Evolutionary conservation across 495 filamentous ascomycete genomes (phyloP), one percentile per base, ranked within the genome.

Genomic region (Daldinia vernicosa): DNA sequence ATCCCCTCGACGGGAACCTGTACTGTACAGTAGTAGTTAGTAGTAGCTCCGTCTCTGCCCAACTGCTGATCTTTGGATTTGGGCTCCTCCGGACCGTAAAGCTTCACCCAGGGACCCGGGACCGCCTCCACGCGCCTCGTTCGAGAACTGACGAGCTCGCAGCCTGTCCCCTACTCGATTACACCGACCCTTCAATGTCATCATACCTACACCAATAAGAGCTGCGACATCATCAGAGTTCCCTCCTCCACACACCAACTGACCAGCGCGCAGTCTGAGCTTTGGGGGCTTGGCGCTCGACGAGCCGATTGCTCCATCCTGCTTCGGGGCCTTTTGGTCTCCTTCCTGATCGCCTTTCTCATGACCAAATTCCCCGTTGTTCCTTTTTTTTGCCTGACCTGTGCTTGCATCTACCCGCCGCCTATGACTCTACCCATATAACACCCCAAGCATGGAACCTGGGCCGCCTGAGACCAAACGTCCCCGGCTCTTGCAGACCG

Each of bases 371-470:
- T 72, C 78, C 76, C 73, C 75, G 72, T 78, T 77, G 71, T 76
- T 76, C 77, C 75, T 78, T 76, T 78, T 75, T 53, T 53, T 80
- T 76, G 77, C 78, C 70, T 77, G 70, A 76, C 75, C 74, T 76
- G 71, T 76, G 71, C 71, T 75, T 69, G 70, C 57, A 47, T 77
- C 68, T 70, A 60, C 63, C 66, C 69, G 63, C 66, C 71, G 65
- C 70, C 65, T 75, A 72, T 74, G 75, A 69, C 74, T 76, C 71
- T 73, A 77, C 74, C 71, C 78, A 80, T 81, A 80, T 79, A 78
- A 74, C 71, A 68, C 68, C 72, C 77, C 82, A 80, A 84, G 79
- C 80, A 85, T 85, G 83, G 83, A 85, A 76, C 76, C 75, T 77
- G 80, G 79, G 69, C 79, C 70, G 78, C 81, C 82, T 70, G 82